A percentile compares a stretch with the other conserved stretches of the same genome.
Evolutionary conservation across 176 grass and related monocot species (phyloP).

Genomic region (Stipa capillata): DNA sequence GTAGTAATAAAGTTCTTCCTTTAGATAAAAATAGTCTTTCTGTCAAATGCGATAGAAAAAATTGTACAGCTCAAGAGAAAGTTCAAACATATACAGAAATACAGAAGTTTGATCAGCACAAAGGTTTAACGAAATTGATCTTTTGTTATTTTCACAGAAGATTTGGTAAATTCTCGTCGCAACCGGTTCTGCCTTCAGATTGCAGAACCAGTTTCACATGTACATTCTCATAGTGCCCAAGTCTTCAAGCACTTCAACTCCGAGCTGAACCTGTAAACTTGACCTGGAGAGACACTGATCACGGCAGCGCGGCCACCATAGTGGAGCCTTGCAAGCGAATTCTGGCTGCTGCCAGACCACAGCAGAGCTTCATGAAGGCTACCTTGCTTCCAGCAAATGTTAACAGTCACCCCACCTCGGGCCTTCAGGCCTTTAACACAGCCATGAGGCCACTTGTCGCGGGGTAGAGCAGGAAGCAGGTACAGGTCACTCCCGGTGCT

Average conservation of each 20-base stretch:
- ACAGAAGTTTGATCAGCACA: background rate
- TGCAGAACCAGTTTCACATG: background rate
- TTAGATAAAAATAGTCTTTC: no score
- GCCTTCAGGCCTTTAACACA: slow-evolving; percentile 75
- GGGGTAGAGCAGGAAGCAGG: slow-evolving; percentile 69
- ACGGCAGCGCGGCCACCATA: slow-evolving; percentile 7
- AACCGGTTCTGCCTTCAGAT: background rate
- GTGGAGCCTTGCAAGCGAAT: slow-evolving; percentile 39
- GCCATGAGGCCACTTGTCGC: slow-evolving; percentile 67
- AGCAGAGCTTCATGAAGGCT: slow-evolving; percentile 67
- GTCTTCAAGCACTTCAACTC: slow-evolving; percentile 67
- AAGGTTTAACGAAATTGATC: background rate
- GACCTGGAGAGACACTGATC: slow-evolving; percentile 20
- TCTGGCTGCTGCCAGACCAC: slow-evolving; percentile 42
- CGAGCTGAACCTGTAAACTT: slow-evolving; percentile 45
- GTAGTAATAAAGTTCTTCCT: no score
- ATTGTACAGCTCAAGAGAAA: background rate
- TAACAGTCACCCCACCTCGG: slow-evolving; percentile 53
- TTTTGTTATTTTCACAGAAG: background rate
- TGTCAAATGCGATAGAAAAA: background rate
- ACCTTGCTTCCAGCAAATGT: slow-evolving; percentile 78
- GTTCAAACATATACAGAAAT: background rate
- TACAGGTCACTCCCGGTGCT: slow-evolving; percentile 63
- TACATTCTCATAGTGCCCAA: slow-evolving; percentile 10
- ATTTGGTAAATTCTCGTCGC: background rate